Conservation (phyloP, 2,329 filamentous ascomycete genomes). For the Cladosporium colombiae region DNA sequence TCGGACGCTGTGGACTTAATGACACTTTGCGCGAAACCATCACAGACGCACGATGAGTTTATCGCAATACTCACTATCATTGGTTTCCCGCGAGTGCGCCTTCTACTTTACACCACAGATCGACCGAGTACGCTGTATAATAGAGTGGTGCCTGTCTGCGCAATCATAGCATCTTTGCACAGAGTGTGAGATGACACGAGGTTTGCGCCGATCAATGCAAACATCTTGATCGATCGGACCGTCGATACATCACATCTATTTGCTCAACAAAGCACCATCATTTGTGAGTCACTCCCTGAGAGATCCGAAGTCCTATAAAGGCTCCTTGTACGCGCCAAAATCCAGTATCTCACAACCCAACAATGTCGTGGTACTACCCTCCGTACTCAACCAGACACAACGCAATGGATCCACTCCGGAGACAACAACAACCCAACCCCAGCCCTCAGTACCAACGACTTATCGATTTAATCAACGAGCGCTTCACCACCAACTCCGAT, state of each 20-base stretch:
- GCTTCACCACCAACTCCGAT: too few species aligned
- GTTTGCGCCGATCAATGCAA: neutral
- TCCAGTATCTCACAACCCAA: neutral
- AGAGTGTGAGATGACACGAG: neutral
- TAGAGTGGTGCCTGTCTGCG: neutral
- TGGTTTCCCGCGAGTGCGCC: neutral
- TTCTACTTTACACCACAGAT: neutral
- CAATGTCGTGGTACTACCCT: neutral
- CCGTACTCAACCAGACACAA: neutral
- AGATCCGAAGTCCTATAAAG: neutral
- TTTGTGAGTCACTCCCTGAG: neutral
- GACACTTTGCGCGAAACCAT: neutral
- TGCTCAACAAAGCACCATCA: neutral
- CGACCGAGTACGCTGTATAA: neutral
- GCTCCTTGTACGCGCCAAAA: neutral
- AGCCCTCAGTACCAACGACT: neutral
- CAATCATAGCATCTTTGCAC: neutral
- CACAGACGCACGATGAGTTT: neutral
- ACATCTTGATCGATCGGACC: neutral
- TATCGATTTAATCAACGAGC: neutral
- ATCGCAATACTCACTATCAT: too few species aligned
- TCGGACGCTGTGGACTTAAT: neutral
- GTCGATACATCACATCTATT: neutral
- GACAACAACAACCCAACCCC: neutral
- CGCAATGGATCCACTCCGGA: neutral